Percentiles rank a stretch among this genome's conserved stretches.
Evolutionary conservation across 179 eudicot genomes (phyloP).

Genomic region (Pouteria campechiana): DNA sequence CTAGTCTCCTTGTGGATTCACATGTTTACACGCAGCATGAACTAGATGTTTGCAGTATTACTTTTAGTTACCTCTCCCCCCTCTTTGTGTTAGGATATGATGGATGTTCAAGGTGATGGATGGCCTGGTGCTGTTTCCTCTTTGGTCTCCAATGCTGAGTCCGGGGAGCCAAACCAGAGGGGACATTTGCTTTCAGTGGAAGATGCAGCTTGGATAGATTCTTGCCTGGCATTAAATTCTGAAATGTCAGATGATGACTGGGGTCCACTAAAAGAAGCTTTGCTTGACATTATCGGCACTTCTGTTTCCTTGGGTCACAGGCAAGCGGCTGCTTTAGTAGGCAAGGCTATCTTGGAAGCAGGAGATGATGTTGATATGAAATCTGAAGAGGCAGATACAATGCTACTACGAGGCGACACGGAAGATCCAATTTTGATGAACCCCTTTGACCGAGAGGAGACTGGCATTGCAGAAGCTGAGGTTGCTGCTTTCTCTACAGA

Average conservation of each 20-base stretch:
- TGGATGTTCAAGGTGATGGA: no score
- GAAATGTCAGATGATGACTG: slow-evolving; percentile 24
- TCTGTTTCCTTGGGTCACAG: slow-evolving; percentile 9
- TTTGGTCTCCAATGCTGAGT: slow-evolving; percentile 2
- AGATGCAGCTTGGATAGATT: slow-evolving; percentile 67
- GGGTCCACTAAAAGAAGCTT: slow-evolving; percentile 42
- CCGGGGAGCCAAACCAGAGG: slow-evolving; percentile 9
- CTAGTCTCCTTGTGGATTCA: no score
- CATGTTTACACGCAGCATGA: no score
- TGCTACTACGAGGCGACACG: slow-evolving; percentile 7
- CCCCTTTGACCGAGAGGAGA: slow-evolving; percentile 15
- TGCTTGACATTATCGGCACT: slow-evolving; percentile 27
- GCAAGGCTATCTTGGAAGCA: slow-evolving; percentile 7
- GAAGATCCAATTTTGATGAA: slow-evolving; percentile 37
- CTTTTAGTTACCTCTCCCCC: no score
- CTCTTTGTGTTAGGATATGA: no score
- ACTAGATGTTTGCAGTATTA: no score
- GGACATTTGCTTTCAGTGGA: slow-evolving; percentile 24
- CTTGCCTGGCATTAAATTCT: slow-evolving; percentile 38
- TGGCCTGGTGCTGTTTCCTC: slow-evolving; percentile 13
- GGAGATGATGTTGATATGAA: slow-evolving; percentile 17
- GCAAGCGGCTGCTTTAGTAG: slow-evolving; percentile 3
- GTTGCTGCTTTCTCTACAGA: slow-evolving; percentile 12
- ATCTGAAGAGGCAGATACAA: slow-evolving; percentile 9
- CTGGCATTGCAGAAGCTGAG: slow-evolving; percentile 16